Base-by-base conservation (phyloP, 2,329 filamentous ascomycete species). In the Neofusicoccum umdonicola region DNA sequence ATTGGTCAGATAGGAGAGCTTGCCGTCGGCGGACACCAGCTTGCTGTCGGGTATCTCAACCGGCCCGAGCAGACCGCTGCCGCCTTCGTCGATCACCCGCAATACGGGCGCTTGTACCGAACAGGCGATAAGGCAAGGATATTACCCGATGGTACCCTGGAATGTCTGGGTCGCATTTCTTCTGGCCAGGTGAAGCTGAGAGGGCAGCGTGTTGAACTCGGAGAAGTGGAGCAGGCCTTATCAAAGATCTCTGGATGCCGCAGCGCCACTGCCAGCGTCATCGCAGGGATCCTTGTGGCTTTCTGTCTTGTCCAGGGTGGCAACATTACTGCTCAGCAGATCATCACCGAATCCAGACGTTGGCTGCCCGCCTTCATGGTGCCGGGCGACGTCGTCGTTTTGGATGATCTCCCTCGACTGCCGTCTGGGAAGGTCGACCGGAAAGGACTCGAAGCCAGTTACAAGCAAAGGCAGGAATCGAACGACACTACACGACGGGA, bases 341-440 rank as follows among this genome's bases (percentile, higher is more conserved):
- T 96, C 11, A 71, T 85, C 37, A 72, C 81, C 15, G 84, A 81
- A 4, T 96, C 92, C 76, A 83, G 82, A 58, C 82, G 83, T 58
- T 96, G 92, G 91, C 82, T 97, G 1, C 92, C 93, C 0, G 81
- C 83, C 3, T 95, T 89, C 72, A 97, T 97, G 93, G 78, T 96
- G 1, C 93, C 93, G 0, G 84, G 85, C 3, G 90, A 96, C 66
- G 79, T 96, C 27, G 75, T 92, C 0, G 71, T 90, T 1, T 78
- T 90, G 67, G 69, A 82, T 0, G 80, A 83, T 8, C 88, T 97
- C 64, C 92, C 92, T 0, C 87, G 89, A 61, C 79, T 97, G 19
- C 82, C 92, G 2, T 96, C 92, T 0, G 93, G 93, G 0, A 97
- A 97, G 72, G 83, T 93, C 13, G 90, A 97, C 71, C 87, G 87